phyloP scores from a whole-genome alignment of 768 basidiomycete species.

The Boletus fagicola region DNA sequence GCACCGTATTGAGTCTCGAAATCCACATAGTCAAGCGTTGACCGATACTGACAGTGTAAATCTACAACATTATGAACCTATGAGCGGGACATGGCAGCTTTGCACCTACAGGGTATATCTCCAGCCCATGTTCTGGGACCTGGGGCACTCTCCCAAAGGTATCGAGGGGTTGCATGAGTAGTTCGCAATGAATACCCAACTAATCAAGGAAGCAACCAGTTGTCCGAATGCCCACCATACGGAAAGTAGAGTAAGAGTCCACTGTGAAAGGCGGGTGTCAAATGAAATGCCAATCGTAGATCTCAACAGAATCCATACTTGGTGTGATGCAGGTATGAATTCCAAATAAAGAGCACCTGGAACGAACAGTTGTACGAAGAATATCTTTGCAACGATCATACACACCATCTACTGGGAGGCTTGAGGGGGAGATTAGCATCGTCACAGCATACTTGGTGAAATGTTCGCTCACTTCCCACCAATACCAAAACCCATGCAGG shows the following conservation, averaged over 20 bases:
- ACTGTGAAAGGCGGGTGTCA: conserved; percentile 28
- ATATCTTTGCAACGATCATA: not conserved
- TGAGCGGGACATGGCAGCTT: not conserved
- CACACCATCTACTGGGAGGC: conserved; percentile 48
- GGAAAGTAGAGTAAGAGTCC: conserved; percentile 54
- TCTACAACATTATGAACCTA: conserved; percentile 21
- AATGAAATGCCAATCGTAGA: not conserved
- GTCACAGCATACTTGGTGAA: conserved; percentile 11
- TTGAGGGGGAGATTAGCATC: conserved; percentile 21
- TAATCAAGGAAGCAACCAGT: conserved; percentile 49
- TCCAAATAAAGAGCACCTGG: conserved; percentile 45
- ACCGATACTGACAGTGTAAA: conserved; percentile 39
- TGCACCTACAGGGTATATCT: conserved; percentile 46
- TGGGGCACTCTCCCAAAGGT: conserved; percentile 41
- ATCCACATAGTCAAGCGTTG: not conserved
- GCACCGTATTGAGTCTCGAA: not conserved
- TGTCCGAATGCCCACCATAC: conserved; percentile 54
- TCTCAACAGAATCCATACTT: conserved; percentile 19
- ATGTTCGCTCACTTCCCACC: conserved; percentile 47
- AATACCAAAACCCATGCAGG: conserved; percentile 49
- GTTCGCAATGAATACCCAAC: conserved; percentile 56
- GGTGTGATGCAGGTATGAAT: conserved; percentile 43
- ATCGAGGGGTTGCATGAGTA: conserved; percentile 45
- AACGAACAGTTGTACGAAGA: conserved; percentile 7
- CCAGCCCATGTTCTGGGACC: conserved; percentile 59